Conservation (phyloP, 2,329 filamentous ascomycete species). For the Tolypocladium ovalisporum region DNA sequence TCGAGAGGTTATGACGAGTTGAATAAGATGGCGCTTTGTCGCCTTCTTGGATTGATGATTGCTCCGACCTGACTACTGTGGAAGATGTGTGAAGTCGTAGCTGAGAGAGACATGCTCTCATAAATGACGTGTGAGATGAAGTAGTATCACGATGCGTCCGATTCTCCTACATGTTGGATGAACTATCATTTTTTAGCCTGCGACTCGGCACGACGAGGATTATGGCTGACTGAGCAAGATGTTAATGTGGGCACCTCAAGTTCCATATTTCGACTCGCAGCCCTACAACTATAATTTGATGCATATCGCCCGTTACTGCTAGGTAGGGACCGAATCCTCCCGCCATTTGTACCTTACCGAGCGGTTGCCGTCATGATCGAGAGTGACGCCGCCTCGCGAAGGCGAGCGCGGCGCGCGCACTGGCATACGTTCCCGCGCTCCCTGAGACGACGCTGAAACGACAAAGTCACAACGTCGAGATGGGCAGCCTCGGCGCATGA, state of each 20-base stretch:
- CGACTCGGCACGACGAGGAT: no score
- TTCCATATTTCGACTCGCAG: no score
- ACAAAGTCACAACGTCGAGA: neutral
- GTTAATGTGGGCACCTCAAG: no score
- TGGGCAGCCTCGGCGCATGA: neutral
- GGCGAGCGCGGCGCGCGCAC: neutral
- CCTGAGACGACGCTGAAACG: slow-evolving; percentile 4
- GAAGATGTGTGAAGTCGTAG: neutral
- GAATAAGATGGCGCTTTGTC: neutral
- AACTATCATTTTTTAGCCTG: no score
- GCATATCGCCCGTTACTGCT: neutral
- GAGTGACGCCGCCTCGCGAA: no score
- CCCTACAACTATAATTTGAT: neutral
- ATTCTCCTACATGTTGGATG: no score
- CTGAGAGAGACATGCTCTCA: neutral
- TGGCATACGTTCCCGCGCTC: neutral
- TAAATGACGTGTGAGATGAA: no score
- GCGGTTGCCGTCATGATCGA: neutral
- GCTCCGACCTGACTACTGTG: neutral
- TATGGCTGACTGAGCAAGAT: no score
- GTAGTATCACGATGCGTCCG: no score
- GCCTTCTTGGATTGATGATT: neutral
- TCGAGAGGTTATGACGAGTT: neutral
- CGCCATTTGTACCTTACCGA: neutral
- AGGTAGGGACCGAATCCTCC: neutral